Evolutionary conservation across 2,329 filamentous ascomycete genomes (phyloP).

Genomic region (Cladosporium sp.): DNA sequence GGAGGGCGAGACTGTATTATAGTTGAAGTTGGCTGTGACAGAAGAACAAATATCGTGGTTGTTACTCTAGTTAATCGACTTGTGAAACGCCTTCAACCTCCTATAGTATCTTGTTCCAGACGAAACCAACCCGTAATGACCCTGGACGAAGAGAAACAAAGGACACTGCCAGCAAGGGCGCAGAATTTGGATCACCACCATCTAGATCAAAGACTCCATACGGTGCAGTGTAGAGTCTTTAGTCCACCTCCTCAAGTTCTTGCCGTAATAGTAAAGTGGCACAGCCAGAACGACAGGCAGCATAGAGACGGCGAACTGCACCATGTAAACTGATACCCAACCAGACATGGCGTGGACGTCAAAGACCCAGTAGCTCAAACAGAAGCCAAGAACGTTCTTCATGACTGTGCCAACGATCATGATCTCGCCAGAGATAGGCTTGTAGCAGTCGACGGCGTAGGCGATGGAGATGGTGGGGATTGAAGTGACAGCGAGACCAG

Average conservation of each 20-base stretch:
- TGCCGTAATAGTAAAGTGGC: constrained; percentile 46
- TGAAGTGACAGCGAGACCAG: constrained; percentile 43
- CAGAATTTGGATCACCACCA: too few relatives aligned
- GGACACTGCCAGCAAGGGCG: neutral
- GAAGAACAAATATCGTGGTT: neutral
- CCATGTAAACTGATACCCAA: constrained; percentile 46
- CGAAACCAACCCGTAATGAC: neutral
- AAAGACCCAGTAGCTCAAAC: constrained; percentile 45
- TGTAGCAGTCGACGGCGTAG: constrained; percentile 51
- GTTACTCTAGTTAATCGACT: neutral
- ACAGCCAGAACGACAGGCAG: constrained; percentile 42
- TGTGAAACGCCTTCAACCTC: neutral
- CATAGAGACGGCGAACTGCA: constrained; percentile 44
- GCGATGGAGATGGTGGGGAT: constrained; percentile 47
- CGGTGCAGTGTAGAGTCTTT: constrained; percentile 39
- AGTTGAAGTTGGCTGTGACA: neutral
- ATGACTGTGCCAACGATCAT: constrained; percentile 48
- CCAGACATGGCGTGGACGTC: constrained; percentile 41
- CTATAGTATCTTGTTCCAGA: neutral
- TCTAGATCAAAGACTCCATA: constrained; percentile 38
- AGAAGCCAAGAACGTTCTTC: constrained; percentile 49
- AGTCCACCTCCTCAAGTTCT: constrained; percentile 43
- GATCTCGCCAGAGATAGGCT: constrained; percentile 48
- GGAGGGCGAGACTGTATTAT: neutral
- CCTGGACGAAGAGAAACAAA: neutral